Evolutionary conservation across 2,329 filamentous ascomycete species (phyloP), one percentile per base, ranked within the genome.

Genomic region (Diplodia seriata): DNA sequence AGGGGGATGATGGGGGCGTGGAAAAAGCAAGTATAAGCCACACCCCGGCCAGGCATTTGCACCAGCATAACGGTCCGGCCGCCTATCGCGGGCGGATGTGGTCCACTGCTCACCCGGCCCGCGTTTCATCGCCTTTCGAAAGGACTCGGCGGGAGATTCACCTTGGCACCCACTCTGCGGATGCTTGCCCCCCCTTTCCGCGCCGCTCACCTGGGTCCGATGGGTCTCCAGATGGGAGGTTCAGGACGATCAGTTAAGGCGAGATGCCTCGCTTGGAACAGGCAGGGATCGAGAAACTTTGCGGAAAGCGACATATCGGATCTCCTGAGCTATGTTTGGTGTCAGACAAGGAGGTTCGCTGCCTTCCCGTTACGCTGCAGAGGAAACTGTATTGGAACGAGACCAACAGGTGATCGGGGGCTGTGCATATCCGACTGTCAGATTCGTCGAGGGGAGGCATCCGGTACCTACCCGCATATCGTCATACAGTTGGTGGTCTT

Each of bases 21-120:
- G 40, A 62, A 20, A 9, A 23, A 47, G 6, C 18, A 49, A 33
- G 23, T 7, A 31, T 20, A 61, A 31, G 55, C 4, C 31, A 31
- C 55, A 36, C n/a, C 20, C n/a, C 18, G 7, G 12, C 18, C 7
- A 18, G 20, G 11, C 31, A 5, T n/a, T 18, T 18, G 18, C 40
- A 61, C 59, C 59, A 51, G 47, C 47, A 15, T 31, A 63, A 51
- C 59, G 59, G 59, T 38, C 26, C 59, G 5, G 47, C 59, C 59
- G 59, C 43, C 29, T n/a, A 56, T 38, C 54, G 29, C 20, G 18
- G n/a, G 54, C 54, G 33, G n/a, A 23, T 23, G 31, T n/a, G 54
- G 33, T n/a, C 31, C 9, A 12, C 18, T 40, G 18, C 43, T 11
- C 18, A 43, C 40, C 40, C 40, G 23, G 15, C 14, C 38, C 38